These are phyloP conservation scores for Rostrohypoxylon terebratum DNA, from an alignment of 495 filamentous ascomycete species.

Conservation along the genomic window DNA sequence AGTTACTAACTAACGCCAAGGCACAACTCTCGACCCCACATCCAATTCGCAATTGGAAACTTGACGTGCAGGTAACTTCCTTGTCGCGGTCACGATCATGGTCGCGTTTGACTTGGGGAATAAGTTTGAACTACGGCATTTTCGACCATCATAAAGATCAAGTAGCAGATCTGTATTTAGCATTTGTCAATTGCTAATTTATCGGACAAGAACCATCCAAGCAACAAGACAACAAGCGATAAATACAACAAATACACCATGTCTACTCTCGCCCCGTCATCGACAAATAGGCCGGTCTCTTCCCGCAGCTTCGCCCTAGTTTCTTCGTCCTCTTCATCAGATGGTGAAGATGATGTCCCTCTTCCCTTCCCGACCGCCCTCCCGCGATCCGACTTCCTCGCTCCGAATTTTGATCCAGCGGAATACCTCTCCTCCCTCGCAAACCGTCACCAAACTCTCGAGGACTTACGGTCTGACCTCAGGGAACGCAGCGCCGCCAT, in stretches of 20 bases:
- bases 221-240: not conserved
- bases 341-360: constrained; percentile 67
- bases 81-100: not conserved
- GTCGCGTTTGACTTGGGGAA: not conserved
- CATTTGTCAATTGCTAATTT: not conserved
- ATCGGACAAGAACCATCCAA: not conserved
- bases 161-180: not conserved
- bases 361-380: constrained; percentile 88
- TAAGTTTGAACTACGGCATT: not conserved
- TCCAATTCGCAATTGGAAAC: not conserved
- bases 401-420: constrained; percentile 81
- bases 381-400: constrained; percentile 80
- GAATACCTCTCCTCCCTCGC: constrained; percentile 84
- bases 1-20: too few relatives aligned
- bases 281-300: constrained; percentile 46
- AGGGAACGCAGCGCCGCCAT: constrained; percentile 78
- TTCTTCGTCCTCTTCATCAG: constrained; percentile 46
- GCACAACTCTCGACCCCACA: constrained; percentile 7
- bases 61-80: constrained; percentile 4
- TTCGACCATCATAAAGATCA: not conserved
- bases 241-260: constrained; percentile 34
- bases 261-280: constrained; percentile 52
- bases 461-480: constrained; percentile 89
- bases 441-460: constrained; percentile 93
- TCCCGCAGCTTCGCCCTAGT: constrained; percentile 52